Percentiles rank a stretch among this genome's conserved stretches.
Conservation (phyloP, 139 green algal genomes). For the Chlamydomonas sp. region DNA sequence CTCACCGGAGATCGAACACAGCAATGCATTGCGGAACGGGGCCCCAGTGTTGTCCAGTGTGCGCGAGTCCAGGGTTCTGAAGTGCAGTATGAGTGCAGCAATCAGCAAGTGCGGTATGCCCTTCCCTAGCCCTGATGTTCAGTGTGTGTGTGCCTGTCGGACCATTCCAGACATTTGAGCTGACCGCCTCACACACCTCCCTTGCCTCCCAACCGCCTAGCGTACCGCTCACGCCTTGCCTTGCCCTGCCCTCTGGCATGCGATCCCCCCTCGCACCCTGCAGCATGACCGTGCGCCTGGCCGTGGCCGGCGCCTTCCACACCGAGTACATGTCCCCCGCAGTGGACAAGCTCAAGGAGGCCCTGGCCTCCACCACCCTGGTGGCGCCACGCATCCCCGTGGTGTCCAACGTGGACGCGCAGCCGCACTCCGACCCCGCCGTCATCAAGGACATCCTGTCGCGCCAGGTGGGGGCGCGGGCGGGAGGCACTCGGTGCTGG, state of each 20-base stretch:
- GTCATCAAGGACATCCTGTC: constrained; percentile 93
- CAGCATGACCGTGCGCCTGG: constrained; percentile 91
- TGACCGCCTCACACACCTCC: no score
- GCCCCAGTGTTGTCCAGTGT: not conserved
- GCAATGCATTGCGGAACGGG: not conserved
- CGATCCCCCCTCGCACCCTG: not conserved
- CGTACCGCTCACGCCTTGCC: no score
- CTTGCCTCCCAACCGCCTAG: no score
- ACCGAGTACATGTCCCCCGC: constrained; percentile 95
- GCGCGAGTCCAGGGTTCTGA: not conserved
- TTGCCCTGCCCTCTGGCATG: no score
- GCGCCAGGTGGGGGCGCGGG: constrained; percentile 73
- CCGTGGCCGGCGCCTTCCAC: constrained; percentile 99
- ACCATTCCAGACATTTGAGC: no score
- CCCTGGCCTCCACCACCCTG: constrained; percentile 81
- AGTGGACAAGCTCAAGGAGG: constrained; percentile 85
- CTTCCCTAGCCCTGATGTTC: no score
- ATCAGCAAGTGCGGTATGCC: no score
- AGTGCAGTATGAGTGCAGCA: not conserved
- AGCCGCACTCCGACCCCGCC: constrained; percentile 94
- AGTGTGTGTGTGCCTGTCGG: no score
- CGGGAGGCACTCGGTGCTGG: not conserved
- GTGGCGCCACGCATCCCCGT: constrained; percentile 92
- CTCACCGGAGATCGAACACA: not conserved
- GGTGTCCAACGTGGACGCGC: constrained; percentile 97